These are phyloP conservation scores for Dictyostelium firmibasis DNA, from an alignment of 78 protist genomes.

Conservation along the genomic window DNA sequence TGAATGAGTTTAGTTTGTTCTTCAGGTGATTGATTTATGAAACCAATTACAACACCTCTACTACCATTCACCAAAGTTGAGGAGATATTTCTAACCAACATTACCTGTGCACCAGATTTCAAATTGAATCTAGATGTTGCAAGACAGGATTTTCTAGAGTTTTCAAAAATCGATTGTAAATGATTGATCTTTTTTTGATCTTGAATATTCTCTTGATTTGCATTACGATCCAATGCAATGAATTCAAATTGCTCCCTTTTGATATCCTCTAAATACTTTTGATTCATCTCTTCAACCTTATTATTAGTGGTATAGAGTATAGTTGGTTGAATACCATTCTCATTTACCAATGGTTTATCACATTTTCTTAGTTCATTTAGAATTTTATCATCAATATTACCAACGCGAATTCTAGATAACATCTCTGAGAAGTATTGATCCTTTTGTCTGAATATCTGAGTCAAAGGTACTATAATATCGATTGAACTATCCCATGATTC, in stretches of 20 bases:
- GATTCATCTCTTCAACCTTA: slow-evolving; percentile 42
- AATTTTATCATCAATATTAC: slow-evolving; percentile 3
- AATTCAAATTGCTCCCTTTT: not conserved
- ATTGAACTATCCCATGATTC: slow-evolving; percentile 41
- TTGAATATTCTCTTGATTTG: not conserved
- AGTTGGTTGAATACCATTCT: slow-evolving; percentile 58
- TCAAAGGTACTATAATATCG: not conserved
- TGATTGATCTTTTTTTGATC: not conserved
- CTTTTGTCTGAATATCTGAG: slow-evolving; percentile 45
- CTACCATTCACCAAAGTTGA: slow-evolving; percentile 43
- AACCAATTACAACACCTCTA: slow-evolving; percentile 59
- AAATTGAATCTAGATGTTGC: slow-evolving; percentile 27
- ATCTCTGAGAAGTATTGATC: slow-evolving; percentile 25
- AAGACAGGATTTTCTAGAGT: slow-evolving; percentile 47
- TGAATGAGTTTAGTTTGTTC: not conserved
- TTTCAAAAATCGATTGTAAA: slow-evolving; percentile 29
- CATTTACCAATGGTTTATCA: not conserved
- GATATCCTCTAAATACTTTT: not conserved
- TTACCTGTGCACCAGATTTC: slow-evolving; percentile 80
- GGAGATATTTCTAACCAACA: slow-evolving; percentile 62
- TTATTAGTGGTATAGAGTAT: slow-evolving; percentile 35
- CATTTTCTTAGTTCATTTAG: not conserved
- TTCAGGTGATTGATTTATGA: slow-evolving; percentile 6
- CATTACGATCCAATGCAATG: slow-evolving; percentile 20
- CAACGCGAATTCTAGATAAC: slow-evolving; percentile 14